Percentiles rank a stretch among this genome's conserved stretches.
Evolutionary conservation across 2,329 filamentous ascomycete species (phyloP).

Genomic region (Lasiodiplodia theobromae): DNA sequence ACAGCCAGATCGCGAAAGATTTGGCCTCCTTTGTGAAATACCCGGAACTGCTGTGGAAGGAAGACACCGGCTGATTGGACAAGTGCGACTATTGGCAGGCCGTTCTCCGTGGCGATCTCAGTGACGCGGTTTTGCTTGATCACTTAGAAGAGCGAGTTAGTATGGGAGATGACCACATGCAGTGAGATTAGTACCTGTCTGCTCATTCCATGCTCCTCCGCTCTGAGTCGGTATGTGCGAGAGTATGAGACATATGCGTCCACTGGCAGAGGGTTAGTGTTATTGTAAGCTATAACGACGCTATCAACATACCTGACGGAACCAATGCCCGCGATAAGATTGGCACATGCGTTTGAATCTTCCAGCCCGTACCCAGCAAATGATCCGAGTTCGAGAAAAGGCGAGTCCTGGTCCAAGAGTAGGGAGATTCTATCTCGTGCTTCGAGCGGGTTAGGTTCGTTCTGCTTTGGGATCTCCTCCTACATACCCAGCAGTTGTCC

Average conservation of each 20-base stretch:
- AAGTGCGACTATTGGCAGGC: slow-evolving; percentile 49
- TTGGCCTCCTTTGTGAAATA: slow-evolving; percentile 54
- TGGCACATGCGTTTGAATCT: slow-evolving; percentile 44
- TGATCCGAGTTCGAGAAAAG: slow-evolving; percentile 49
- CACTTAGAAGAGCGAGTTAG: slow-evolving; percentile 36
- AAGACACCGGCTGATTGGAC: slow-evolving; percentile 54
- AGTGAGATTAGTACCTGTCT: slow-evolving; percentile 16
- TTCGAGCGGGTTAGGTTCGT: slow-evolving; percentile 30
- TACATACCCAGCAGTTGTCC: slow-evolving; percentile 41
- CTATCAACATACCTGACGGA: slow-evolving; percentile 36
- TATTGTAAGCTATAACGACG: not conserved
- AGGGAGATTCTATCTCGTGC: slow-evolving; percentile 50
- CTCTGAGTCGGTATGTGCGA: slow-evolving; percentile 53
- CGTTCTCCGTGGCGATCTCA: slow-evolving; percentile 50
- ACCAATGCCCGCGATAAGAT: slow-evolving; percentile 50
- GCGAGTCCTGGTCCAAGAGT: slow-evolving; percentile 48
- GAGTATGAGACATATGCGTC: slow-evolving; percentile 47
- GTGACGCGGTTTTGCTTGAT: slow-evolving; percentile 49
- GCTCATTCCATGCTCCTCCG: slow-evolving; percentile 54
- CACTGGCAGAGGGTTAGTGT: slow-evolving; percentile 34
- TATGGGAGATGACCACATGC: not conserved
- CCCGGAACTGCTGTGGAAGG: slow-evolving; percentile 53
- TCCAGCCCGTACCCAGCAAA: slow-evolving; percentile 47
- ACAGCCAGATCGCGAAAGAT: slow-evolving; percentile 46
- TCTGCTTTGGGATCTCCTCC: not conserved